A percentile compares a stretch with the other conserved stretches of the same genome.
phyloP scores from a whole-genome alignment of 2,329 filamentous ascomycete species.

The Cladosporium sp. region DNA sequence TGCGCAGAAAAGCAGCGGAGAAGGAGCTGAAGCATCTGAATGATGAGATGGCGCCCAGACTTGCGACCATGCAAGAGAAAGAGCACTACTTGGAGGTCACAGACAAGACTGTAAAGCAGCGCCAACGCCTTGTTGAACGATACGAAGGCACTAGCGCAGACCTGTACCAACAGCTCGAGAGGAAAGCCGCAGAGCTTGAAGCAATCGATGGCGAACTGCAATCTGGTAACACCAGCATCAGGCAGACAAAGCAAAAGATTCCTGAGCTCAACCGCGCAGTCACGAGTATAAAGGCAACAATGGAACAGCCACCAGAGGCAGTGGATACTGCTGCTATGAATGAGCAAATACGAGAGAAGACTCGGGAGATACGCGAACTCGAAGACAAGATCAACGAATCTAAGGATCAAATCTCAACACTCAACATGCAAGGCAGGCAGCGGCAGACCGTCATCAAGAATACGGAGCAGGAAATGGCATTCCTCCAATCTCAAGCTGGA shows the following conservation, averaged over 20 bases:
- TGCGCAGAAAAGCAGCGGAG: constrained; percentile 55
- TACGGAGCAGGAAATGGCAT: constrained; percentile 53
- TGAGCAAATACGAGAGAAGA: constrained; percentile 65
- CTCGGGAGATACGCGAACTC: constrained; percentile 46
- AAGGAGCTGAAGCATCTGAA: constrained; percentile 62
- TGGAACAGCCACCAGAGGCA: constrained; percentile 62
- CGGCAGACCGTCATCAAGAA: constrained; percentile 41
- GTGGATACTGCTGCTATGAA: constrained; percentile 74
- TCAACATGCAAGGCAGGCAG: constrained; percentile 38
- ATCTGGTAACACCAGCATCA: constrained; percentile 44
- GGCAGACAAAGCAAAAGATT: constrained; percentile 36
- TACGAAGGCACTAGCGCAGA: constrained; percentile 54
- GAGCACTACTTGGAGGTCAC: constrained; percentile 64
- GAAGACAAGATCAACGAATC: constrained; percentile 46
- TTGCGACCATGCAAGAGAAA: constrained; percentile 70
- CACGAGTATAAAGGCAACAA: constrained; percentile 61
- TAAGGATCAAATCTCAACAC: constrained; percentile 37
- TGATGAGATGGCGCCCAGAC: constrained; percentile 63
- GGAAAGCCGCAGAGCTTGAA: constrained; percentile 39
- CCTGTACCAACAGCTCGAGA: constrained; percentile 37
- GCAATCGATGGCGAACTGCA: constrained; percentile 40
- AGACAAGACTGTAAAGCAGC: constrained; percentile 55
- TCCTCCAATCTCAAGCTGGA: constrained; percentile 72
- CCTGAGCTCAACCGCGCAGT: constrained; percentile 51
- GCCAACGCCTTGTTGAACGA: constrained; percentile 55